Evolutionary conservation across 495 filamentous ascomycete genomes (phyloP), one percentile per base, ranked within the genome.

Genomic region (Annulohypoxylon nitens): DNA sequence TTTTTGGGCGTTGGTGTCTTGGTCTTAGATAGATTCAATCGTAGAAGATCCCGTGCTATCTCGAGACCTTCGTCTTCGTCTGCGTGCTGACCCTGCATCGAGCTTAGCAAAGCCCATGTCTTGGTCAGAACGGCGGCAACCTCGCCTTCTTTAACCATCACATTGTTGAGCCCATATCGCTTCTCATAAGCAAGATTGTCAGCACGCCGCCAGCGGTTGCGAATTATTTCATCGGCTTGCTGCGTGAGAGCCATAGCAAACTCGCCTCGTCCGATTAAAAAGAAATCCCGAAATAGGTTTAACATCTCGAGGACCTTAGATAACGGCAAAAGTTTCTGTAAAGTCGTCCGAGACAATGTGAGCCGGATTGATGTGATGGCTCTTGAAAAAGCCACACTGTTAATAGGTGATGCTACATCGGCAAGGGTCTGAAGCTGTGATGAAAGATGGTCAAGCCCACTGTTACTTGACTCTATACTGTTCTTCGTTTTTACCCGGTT

Each of bases 131-230:
- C 88, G 25, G 91, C 87, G 34, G 88, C 87, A 0, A 97, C 88
- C 78, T 99, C 96, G 3, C 92, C 92, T 72, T 98, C 94, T 79
- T 94, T 97, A 51, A 98, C 86, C 6, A 91, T 81, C 11, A 95
- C 83, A 4, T 86, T 88, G 2, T 81, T 79, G 1, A 88, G 69
- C 0, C 81, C 81, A 9, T 85, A 81, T 8, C 84, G 78, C 57
- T 87, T 87, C 61, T 87, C 83, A 61, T 86, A 85, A 11, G 81
- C 83, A 6, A 88, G 76, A 63, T 88, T 88, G 47, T 87, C 86
- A 3, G 83, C 79, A 39, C 82, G 79, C 50, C 83, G 81, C 87
- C 87, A 89, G 41, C 88, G 84, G 61, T 82, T 84, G 11, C 86
- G 81, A 23, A 97, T 86, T 67, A 89, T 90, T 39, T 91, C 86